Conservation (phyloP, 2,329 filamentous ascomycete genomes). For the Zasmidium angulare region DNA sequence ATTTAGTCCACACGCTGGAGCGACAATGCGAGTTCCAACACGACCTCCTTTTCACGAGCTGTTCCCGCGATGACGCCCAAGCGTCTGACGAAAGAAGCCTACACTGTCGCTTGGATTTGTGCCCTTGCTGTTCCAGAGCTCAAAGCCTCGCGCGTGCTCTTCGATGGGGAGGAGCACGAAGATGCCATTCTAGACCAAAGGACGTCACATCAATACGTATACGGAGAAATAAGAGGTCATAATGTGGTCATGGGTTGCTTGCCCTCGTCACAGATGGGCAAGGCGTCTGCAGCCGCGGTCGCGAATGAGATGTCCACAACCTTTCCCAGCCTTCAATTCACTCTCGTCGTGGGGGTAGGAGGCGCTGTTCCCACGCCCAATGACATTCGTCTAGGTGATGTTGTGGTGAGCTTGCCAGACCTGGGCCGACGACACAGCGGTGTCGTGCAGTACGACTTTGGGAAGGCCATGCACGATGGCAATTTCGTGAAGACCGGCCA, state of each 20-base stretch:
- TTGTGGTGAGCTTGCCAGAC: slow-evolving; percentile 27
- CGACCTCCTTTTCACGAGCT: too few species aligned
- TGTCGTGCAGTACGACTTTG: slow-evolving; percentile 29
- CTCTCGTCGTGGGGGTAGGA: slow-evolving; percentile 19
- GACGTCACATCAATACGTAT: slow-evolving; percentile 4
- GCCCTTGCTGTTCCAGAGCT: slow-evolving; percentile 6
- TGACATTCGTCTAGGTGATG: slow-evolving; percentile 32
- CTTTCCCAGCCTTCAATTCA: slow-evolving; percentile 18
- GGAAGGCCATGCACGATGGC: not conserved
- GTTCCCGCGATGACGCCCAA: not conserved
- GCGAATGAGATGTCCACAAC: slow-evolving; percentile 21
- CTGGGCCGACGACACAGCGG: slow-evolving; percentile 16
- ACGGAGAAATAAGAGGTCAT: slow-evolving; percentile 7
- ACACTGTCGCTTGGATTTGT: slow-evolving; percentile 12
- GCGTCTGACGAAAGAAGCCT: not conserved
- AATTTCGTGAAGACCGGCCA: not conserved
- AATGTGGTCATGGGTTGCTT: slow-evolving; percentile 13
- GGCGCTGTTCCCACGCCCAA: slow-evolving; percentile 22
- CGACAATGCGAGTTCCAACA: too few species aligned
- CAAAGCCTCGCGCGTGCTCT: slow-evolving; percentile 6
- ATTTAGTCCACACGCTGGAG: too few species aligned
- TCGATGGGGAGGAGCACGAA: slow-evolving; percentile 4
- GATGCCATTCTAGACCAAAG: not conserved
- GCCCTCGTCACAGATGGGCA: slow-evolving; percentile 1
- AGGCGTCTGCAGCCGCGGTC: slow-evolving; percentile 18